Evolutionary conservation across 2,329 filamentous ascomycete species (phyloP), one percentile per base, ranked within the genome.

Genomic region (Zasmidium angulare): DNA sequence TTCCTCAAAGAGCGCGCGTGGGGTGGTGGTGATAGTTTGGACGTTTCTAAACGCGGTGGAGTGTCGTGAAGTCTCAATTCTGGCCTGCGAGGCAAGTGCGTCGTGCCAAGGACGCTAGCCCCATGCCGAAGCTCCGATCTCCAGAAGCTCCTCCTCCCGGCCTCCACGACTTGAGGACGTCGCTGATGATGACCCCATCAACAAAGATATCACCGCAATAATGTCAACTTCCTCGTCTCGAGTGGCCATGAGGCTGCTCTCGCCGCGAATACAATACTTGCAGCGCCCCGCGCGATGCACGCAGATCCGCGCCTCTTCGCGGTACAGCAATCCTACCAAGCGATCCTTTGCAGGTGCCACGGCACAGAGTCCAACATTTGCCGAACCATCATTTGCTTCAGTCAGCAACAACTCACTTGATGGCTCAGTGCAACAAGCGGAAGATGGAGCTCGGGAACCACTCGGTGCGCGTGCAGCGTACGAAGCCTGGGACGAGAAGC

Each of bases 291-390:
- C 54, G 21, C 46, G 57, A 56, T 64, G 57, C 56, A 53, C 52
- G 3, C 67, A 72, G 50, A 63, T 69, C 46, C 66, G 69, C 53
- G 62, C 64, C 24, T 72, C 72, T 9, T 67, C 68, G n/a, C 65
- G 72, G 40, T 75, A 75, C 63, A 74, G 72, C 65, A 70, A 72
- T 52, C 71, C 72, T 14, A 49, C 66, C 36, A 69, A 66, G 53
- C 69, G 71, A 22, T 55, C 59, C 46, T 63, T 67, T 43, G 55
- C 68, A n/a, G 63, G 68, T 24, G 62, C 66, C 14, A 58, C 61
- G 14, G 51, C 64, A 11, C 62, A 62, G 43, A 55, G 59, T 51
- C 65, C 63, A 2, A 68, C 64, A 11, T 70, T 71, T 52, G 56
- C 65, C 10, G 64, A 63, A 20, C 54, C 56, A 3, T 50, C 46